These are phyloP conservation scores for Phytophthora lateralis DNA, from an alignment of 352 stramenopile genomes.

Conservation along the genomic window DNA sequence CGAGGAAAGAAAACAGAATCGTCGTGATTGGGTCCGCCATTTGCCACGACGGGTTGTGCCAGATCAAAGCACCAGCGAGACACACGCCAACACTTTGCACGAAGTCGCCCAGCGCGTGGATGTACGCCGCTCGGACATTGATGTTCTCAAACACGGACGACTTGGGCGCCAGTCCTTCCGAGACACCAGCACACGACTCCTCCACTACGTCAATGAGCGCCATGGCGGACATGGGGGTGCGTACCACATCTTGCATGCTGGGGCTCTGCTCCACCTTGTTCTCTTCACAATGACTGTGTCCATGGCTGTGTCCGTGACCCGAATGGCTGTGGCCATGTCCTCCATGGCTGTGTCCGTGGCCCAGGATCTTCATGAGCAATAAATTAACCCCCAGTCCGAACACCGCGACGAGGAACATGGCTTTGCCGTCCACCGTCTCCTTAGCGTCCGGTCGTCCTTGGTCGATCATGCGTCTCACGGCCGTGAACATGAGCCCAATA, in stretches of 20 bases:
- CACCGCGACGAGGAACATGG: slow-evolving; percentile 95
- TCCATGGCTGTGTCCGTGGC: slow-evolving; percentile 61
- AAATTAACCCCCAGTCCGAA: slow-evolving; percentile 97
- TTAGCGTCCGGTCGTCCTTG: slow-evolving; percentile 31
- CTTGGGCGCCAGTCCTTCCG: slow-evolving; percentile 15
- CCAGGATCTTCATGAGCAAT: slow-evolving; percentile 92
- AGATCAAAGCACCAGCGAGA: slow-evolving; percentile 96
- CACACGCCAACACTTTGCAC: slow-evolving; percentile 97
- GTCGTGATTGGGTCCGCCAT: slow-evolving; percentile 97
- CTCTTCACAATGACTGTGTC: slow-evolving; percentile 38
- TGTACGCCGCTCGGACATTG: slow-evolving; percentile 97
- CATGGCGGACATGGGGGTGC: slow-evolving; percentile 72
- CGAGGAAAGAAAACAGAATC: slow-evolving; percentile 95
- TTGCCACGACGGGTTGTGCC: slow-evolving; percentile 95
- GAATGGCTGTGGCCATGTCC: slow-evolving; percentile 56
- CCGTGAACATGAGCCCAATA: slow-evolving; percentile 90
- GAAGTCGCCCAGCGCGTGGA: slow-evolving; percentile 98
- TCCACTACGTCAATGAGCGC: slow-evolving; percentile 65
- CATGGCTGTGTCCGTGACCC: slow-evolving; percentile 53
- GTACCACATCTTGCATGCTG: neutral
- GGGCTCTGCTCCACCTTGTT: neutral
- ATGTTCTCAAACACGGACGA: slow-evolving; percentile 86
- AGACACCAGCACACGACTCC: slow-evolving; percentile 11
- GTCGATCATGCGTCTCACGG: slow-evolving; percentile 82
- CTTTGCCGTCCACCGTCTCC: slow-evolving; percentile 69